Conservation (phyloP, 176 grass and related monocot genomes). For the Aegilops sharonensis region DNA sequence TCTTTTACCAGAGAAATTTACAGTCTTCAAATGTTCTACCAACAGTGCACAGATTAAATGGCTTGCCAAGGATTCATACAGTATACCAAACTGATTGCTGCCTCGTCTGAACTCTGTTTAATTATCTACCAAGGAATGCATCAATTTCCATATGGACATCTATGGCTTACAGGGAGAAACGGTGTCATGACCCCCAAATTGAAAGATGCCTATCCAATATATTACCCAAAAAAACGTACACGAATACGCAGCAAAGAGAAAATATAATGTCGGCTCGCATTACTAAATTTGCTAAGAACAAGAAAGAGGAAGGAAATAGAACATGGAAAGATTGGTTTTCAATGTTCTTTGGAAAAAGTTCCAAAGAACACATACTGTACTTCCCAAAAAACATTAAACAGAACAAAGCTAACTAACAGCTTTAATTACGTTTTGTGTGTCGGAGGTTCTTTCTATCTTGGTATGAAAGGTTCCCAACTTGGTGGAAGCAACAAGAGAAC, state of each 20-base stretch:
- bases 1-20: constrained; percentile 17
- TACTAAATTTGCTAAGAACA: neutral
- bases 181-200: neutral
- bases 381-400: neutral
- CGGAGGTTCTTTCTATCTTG: neutral
- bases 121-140: neutral
- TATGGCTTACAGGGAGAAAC: neutral
- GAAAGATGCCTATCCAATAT: neutral
- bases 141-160: neutral
- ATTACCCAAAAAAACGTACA: neutral
- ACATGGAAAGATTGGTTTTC: neutral
- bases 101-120: neutral
- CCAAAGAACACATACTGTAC: neutral
- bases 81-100: constrained; percentile 17
- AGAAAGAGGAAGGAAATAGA: neutral
- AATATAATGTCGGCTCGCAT: neutral
- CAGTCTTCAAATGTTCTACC: constrained; percentile 20
- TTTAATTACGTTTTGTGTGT: too few species aligned
- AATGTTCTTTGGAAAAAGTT: neutral
- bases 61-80: neutral
- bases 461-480: neutral
- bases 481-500: constrained; percentile 17
- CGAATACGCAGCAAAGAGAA: neutral
- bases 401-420: neutral
- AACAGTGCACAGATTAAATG: constrained; percentile 11